phyloP scores from a whole-genome alignment of 805 yeast species.

The Starmerella stellata region DNA sequence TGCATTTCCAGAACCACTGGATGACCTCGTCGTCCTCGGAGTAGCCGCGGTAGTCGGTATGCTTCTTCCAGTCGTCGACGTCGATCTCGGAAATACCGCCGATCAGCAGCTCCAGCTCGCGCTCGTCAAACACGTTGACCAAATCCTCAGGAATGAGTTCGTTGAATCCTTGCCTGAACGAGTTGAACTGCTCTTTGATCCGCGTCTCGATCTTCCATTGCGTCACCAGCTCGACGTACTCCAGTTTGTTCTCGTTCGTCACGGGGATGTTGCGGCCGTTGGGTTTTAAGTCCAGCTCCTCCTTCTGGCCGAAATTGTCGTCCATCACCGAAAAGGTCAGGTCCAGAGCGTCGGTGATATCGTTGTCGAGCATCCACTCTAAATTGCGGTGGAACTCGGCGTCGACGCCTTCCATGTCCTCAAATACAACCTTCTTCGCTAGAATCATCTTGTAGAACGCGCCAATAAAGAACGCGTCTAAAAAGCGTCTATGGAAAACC shows the following conservation, averaged over 20 bases:
- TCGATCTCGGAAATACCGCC: constrained; percentile 98
- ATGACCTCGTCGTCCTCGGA: constrained; percentile 90
- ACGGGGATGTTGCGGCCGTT: constrained; percentile 80
- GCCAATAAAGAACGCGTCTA: constrained; percentile 96
- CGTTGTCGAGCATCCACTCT: constrained; percentile 91
- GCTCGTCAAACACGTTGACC: constrained; percentile 91
- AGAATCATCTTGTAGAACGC: constrained; percentile 96
- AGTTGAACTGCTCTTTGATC: constrained; percentile 88
- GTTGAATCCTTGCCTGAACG: constrained; percentile 92
- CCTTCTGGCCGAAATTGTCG: constrained; percentile 86
- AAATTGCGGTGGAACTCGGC: constrained; percentile 88
- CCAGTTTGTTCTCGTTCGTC: constrained; percentile 72
- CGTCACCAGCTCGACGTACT: constrained; percentile 82
- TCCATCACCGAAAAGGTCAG: constrained; percentile 73
- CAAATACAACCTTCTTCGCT: constrained; percentile 80
- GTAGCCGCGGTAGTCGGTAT: constrained; percentile 96
- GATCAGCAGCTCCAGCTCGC: constrained; percentile 86
- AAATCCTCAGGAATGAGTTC: constrained; percentile 94
- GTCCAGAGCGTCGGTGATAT: constrained; percentile 72
- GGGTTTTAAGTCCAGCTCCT: constrained; percentile 75
- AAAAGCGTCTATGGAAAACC: constrained; percentile 92
- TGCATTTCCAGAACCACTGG: constrained; percentile 97
- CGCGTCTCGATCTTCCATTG: constrained; percentile 92
- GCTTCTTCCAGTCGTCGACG: constrained; percentile 97
- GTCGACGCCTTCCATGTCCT: constrained; percentile 98